These are phyloP conservation scores for Tetrahymena borealis DNA, from an alignment of 73 alveolate species.

Conservation along the genomic window DNA sequence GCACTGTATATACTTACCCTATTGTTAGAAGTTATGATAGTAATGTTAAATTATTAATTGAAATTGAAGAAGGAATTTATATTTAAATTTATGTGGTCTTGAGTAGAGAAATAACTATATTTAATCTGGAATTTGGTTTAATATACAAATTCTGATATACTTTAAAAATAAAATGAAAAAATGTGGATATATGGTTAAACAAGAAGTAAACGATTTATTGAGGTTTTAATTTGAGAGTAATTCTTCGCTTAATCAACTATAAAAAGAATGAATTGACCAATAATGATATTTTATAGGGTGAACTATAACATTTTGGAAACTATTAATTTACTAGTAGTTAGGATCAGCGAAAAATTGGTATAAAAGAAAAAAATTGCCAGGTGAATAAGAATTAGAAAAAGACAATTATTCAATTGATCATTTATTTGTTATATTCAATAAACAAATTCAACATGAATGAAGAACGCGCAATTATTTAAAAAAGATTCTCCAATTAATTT, in stretches of 20 bases:
- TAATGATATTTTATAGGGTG: not conserved
- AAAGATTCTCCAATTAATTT: not conserved
- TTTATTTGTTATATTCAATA: not conserved
- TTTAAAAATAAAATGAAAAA: not conserved
- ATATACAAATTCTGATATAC: too few species aligned
- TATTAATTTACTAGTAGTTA: not conserved
- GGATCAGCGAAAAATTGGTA: not conserved
- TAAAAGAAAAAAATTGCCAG: not conserved
- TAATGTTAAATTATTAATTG: too few species aligned
- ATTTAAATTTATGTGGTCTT: too few species aligned
- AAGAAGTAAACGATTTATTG: not conserved
- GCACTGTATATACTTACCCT: not conserved
- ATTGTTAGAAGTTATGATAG: too few species aligned
- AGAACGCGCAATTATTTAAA: too few species aligned
- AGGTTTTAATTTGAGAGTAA: not conserved
- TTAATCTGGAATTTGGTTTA: too few species aligned
- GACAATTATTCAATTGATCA: not conserved
- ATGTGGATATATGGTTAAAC: not conserved
- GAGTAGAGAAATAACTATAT: too few species aligned
- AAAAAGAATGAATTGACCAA: not conserved
- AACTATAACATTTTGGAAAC: not conserved
- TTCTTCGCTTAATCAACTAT: not conserved
- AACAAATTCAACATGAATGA: too few species aligned
- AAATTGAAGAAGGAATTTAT: too few species aligned
- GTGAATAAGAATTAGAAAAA: not conserved